Conservation (phyloP, 2,329 filamentous ascomycete species). For the Aureobasidium sp. region DNA sequence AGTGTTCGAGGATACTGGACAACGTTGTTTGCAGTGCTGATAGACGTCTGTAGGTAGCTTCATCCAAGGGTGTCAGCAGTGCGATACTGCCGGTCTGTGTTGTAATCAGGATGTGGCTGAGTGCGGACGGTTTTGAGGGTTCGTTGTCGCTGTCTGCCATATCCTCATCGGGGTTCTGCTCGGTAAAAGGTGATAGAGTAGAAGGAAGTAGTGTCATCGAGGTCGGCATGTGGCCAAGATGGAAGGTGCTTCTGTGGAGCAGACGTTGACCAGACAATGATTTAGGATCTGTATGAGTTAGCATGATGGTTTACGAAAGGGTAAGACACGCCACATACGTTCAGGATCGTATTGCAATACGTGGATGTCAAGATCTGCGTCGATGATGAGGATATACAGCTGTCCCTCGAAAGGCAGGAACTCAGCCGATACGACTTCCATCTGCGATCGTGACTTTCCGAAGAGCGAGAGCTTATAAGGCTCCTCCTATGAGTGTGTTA, state of each 20-base stretch:
- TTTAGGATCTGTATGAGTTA: conserved; percentile 63
- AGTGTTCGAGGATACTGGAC: conserved; percentile 63
- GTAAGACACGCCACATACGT: conserved; percentile 47
- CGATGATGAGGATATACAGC: conserved; percentile 72
- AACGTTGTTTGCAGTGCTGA: conserved; percentile 75
- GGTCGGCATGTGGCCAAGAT: conserved; percentile 70
- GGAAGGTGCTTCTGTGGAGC: conserved; percentile 80
- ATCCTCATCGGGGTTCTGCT: conserved; percentile 21
- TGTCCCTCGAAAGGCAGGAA: conserved; percentile 81
- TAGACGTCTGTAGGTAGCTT: conserved; percentile 75
- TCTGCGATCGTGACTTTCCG: conserved; percentile 69
- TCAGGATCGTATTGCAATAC: conserved; percentile 92
- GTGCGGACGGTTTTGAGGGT: conserved; percentile 21
- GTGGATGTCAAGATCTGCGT: conserved; percentile 79
- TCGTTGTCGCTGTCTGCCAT: conserved; percentile 14
- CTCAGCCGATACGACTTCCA: conserved; percentile 75
- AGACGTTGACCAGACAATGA: conserved; percentile 82
- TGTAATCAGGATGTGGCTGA: conserved; percentile 57
- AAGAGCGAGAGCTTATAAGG: conserved; percentile 93
- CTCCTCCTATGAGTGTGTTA: conserved; percentile 54
- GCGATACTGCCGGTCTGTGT: conserved; percentile 68
- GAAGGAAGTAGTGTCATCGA: conserved; percentile 68
- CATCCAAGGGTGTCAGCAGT: conserved; percentile 67
- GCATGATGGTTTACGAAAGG: not conserved
- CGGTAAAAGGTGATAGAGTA: conserved; percentile 40